Conservation (phyloP, 345 rosid genomes). For the Punica granatum region DNA sequence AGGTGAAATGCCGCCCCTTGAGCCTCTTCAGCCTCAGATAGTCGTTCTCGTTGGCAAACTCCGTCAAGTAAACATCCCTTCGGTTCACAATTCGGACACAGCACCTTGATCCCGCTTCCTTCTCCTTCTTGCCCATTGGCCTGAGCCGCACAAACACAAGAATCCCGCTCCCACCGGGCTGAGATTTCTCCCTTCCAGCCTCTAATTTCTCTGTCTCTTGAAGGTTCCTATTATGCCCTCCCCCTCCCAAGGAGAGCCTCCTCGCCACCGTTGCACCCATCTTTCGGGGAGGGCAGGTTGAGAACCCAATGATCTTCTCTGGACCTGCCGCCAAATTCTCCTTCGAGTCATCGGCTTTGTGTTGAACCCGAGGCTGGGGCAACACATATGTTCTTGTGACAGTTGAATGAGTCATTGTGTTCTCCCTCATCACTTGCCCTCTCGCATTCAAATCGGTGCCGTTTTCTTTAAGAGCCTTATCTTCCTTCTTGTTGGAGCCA, state of each 20-base stretch:
- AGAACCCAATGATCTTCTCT: conserved; percentile 47
- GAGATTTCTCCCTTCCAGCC: conserved; percentile 22
- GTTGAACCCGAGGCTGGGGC: conserved; percentile 27
- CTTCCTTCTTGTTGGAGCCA: conserved; percentile 35
- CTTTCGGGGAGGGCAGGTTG: conserved; percentile 42
- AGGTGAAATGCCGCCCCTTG: conserved; percentile 78
- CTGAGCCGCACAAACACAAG: conserved; percentile 87
- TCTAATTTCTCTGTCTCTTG: conserved; percentile 38
- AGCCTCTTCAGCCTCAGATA: conserved; percentile 86
- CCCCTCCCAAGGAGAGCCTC: conserved; percentile 59
- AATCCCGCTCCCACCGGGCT: conserved; percentile 39
- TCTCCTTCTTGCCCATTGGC: conserved; percentile 90
- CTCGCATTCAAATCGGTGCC: conserved; percentile 8
- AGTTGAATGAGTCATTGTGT: conserved; percentile 28
- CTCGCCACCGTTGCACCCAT: conserved; percentile 40
- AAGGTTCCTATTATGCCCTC: conserved; percentile 3
- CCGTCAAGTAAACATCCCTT: conserved; percentile 80
- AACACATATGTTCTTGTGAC: conserved; percentile 37
- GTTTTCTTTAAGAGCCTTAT: conserved; percentile 20
- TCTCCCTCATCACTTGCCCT: conserved; percentile 36
- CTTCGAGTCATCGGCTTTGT: conserved; percentile 38
- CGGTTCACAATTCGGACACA: conserved; percentile 75
- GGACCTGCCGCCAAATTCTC: conserved; percentile 54
- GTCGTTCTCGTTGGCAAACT: conserved; percentile 71
- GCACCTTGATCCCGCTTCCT: conserved; percentile 64